phyloP scores from a whole-genome alignment of 2,329 filamentous ascomycete genomes.

The Biscogniauxia mediterranea region DNA sequence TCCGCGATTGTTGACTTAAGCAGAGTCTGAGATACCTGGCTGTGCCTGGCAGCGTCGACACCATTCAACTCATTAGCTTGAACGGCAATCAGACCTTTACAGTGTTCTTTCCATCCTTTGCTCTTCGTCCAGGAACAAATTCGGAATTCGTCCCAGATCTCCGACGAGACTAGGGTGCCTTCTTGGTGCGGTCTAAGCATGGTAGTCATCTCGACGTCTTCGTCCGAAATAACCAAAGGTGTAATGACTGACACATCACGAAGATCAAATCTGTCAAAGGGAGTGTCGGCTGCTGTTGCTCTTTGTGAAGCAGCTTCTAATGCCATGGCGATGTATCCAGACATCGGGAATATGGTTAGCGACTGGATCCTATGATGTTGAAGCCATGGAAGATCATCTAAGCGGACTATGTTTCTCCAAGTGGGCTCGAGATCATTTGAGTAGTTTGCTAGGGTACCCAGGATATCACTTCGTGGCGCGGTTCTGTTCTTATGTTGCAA shows the following conservation, averaged over 20 bases:
- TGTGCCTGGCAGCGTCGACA: slow-evolving; percentile 38
- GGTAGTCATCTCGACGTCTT: slow-evolving; percentile 50
- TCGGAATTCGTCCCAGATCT: slow-evolving; percentile 54
- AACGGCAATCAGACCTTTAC: slow-evolving; percentile 50
- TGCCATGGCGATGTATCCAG: slow-evolving; percentile 52
- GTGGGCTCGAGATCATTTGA: slow-evolving; percentile 45
- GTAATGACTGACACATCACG: slow-evolving; percentile 46
- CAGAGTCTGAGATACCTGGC: slow-evolving; percentile 26
- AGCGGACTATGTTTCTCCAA: slow-evolving; percentile 48
- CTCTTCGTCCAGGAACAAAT: slow-evolving; percentile 52
- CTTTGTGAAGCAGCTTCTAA: slow-evolving; percentile 45
- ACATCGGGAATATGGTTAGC: slow-evolving; percentile 53
- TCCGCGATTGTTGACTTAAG: slow-evolving; percentile 32
- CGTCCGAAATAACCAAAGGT: slow-evolving; percentile 47
- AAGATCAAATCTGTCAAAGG: slow-evolving; percentile 45
- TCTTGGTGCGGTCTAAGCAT: slow-evolving; percentile 44
- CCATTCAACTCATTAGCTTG: slow-evolving; percentile 37
- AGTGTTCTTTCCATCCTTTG: slow-evolving; percentile 58
- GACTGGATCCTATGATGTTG: slow-evolving; percentile 58
- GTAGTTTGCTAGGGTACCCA: slow-evolving; percentile 44
- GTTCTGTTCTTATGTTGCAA: slow-evolving; percentile 41
- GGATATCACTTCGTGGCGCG: slow-evolving; percentile 43
- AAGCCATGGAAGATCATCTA: slow-evolving; percentile 55
- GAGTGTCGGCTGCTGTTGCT: slow-evolving; percentile 24
- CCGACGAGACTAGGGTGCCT: slow-evolving; percentile 40